Conservation (phyloP, 371 early-diverging fungal species). For the Gilbertella persicaria region DNA sequence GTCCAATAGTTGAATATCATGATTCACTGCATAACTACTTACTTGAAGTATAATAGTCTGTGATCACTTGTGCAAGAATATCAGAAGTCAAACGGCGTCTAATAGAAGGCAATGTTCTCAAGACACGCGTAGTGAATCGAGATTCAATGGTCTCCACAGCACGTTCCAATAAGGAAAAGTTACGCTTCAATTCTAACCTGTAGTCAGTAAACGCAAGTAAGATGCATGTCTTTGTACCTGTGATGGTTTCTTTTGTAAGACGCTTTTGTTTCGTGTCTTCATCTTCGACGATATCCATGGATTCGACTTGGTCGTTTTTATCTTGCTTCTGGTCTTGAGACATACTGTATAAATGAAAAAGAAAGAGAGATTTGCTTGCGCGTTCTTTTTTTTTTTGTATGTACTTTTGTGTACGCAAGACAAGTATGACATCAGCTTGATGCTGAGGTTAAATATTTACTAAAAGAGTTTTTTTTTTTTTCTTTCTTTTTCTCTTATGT, state of each 20-base stretch:
- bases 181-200: constrained; percentile 79
- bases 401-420: background rate
- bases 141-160: constrained; percentile 84
- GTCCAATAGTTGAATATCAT: background rate
- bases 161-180: constrained; percentile 78
- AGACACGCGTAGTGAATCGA: constrained; percentile 85
- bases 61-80: constrained; percentile 65
- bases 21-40: constrained; percentile 14
- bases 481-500: constrained; percentile 1
- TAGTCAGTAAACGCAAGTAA: background rate
- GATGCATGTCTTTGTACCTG: constrained; percentile 20
- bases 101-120: constrained; percentile 78
- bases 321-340: constrained; percentile 29
- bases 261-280: constrained; percentile 44
- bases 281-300: constrained; percentile 50
- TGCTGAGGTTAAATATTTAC: background rate
- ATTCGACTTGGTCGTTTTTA: constrained; percentile 30
- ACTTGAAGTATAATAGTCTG: constrained; percentile 66
- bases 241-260: constrained; percentile 41
- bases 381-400: background rate
- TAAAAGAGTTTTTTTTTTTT: constrained; percentile 1
- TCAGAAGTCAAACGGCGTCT: constrained; percentile 77
- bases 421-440: no score
- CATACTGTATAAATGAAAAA: constrained; percentile 12
- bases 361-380: constrained; percentile 2